phyloP scores from a whole-genome alignment of 2,329 filamentous ascomycete genomes.

The Fusarium sp. region DNA sequence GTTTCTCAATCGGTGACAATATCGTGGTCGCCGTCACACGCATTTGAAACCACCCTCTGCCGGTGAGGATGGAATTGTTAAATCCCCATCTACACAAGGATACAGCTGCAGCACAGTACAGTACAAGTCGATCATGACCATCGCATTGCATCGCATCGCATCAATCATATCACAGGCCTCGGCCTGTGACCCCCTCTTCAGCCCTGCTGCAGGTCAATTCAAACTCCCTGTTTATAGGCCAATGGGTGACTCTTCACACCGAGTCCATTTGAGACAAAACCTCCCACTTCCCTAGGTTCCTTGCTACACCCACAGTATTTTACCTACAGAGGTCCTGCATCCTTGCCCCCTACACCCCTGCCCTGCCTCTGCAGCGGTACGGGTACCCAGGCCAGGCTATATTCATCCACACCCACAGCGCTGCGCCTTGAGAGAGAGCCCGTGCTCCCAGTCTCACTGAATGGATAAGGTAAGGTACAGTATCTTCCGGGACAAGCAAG shows the following conservation, averaged over 20 bases:
- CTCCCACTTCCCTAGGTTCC: conserved; percentile 5
- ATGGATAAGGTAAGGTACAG: conserved; percentile 31
- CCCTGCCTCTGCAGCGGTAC: conserved; percentile 23
- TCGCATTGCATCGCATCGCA: conserved; percentile 23
- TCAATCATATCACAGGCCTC: background rate
- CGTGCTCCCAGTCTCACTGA: conserved; percentile 37
- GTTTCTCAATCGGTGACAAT: conserved; percentile 11
- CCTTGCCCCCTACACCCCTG: conserved; percentile 27
- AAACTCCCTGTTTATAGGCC: conserved; percentile 42
- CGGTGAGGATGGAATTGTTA: conserved; percentile 6
- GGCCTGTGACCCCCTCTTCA: conserved; percentile 46
- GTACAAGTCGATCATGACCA: conserved; percentile 30
- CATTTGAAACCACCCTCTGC: conserved; percentile 26
- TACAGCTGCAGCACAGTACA: conserved; percentile 17
- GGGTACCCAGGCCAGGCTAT: conserved; percentile 38
- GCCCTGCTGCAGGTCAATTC: conserved; percentile 50
- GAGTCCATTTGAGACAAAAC: conserved; percentile 36
- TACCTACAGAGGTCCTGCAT: conserved; percentile 10
- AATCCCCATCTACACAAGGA: conserved; percentile 22
- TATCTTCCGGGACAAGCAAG: conserved; percentile 28
- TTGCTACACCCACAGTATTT: conserved; percentile 16
- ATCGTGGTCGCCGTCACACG: conserved; percentile 25
- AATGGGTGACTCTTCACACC: conserved; percentile 51
- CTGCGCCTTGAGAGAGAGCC: conserved; percentile 49
- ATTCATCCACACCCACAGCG: conserved; percentile 43